These are phyloP conservation scores for Colletotrichum sp. DNA, from an alignment of 2,329 filamentous ascomycete species.

Conservation along the genomic window DNA sequence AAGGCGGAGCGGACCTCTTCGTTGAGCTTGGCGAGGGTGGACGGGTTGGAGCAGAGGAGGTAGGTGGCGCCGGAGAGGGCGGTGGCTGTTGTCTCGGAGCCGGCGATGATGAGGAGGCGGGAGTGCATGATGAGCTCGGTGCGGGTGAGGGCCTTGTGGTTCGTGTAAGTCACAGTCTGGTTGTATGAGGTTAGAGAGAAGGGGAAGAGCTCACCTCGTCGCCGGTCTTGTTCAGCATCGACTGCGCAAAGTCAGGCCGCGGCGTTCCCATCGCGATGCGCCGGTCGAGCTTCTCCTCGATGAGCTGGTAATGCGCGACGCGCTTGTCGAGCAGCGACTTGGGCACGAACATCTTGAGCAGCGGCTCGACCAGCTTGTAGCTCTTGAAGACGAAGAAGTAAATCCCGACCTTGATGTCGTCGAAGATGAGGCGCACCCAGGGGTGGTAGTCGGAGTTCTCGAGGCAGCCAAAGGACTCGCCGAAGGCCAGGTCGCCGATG, in stretches of 20 bases:
- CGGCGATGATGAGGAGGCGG: slow-evolving; percentile 33
- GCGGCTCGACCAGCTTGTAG: background rate
- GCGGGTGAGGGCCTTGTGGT: slow-evolving; percentile 8
- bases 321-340: background rate
- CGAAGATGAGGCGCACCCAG: slow-evolving; percentile 26
- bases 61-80: slow-evolving; percentile 31
- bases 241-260: slow-evolving; percentile 23
- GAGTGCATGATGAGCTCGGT: slow-evolving; percentile 24
- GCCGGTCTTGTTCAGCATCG: slow-evolving; percentile 21
- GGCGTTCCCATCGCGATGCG: slow-evolving; percentile 17
- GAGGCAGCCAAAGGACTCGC: slow-evolving; percentile 32
- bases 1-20: slow-evolving; percentile 43
- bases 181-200: no score
- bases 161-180: background rate
- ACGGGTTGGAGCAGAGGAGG: slow-evolving; percentile 34
- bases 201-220: background rate
- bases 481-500: slow-evolving; percentile 34
- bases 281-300: slow-evolving; percentile 4
- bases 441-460: slow-evolving; percentile 19
- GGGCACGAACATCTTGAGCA: background rate
- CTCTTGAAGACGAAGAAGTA: background rate
- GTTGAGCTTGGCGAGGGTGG: slow-evolving; percentile 32
- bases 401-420: background rate
- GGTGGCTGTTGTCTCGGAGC: slow-evolving; percentile 40
- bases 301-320: background rate